Evolutionary conservation across 2,329 filamentous ascomycete genomes (phyloP).

Genomic region (Aciculosporium take): DNA sequence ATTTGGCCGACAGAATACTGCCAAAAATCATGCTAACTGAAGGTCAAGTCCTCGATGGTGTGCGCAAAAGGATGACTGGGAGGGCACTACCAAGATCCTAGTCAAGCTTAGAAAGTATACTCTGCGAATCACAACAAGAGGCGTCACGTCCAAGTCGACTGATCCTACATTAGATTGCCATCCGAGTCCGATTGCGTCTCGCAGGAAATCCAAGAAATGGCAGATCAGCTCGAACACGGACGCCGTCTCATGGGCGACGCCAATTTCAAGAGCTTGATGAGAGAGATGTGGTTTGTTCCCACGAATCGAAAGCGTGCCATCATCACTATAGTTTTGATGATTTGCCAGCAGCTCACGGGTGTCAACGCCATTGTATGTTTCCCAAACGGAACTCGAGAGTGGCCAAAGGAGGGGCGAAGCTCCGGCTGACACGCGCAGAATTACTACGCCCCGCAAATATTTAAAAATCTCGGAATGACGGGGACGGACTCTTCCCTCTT

Average conservation of each 20-base stretch:
- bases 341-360: slow-evolving; percentile 64
- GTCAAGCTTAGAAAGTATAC: slow-evolving; percentile 29
- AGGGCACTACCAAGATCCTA: slow-evolving; percentile 42
- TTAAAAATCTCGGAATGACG: slow-evolving; percentile 47
- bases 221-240: slow-evolving; percentile 47
- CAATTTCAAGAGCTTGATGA: slow-evolving; percentile 40
- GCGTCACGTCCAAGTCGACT: background rate
- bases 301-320: slow-evolving; percentile 50
- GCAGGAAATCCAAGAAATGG: slow-evolving; percentile 46
- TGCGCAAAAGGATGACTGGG: slow-evolving; percentile 54
- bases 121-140: background rate
- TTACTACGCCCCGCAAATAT: slow-evolving; percentile 58
- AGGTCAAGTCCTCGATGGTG: slow-evolving; percentile 50
- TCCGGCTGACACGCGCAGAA: slow-evolving; percentile 22
- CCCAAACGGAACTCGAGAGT: background rate
- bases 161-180: slow-evolving; percentile 29
- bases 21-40: slow-evolving; percentile 4
- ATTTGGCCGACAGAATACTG: no score
- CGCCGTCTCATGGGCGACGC: slow-evolving; percentile 40
- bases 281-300: slow-evolving; percentile 47
- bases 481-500: slow-evolving; percentile 46
- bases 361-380: slow-evolving; percentile 31
- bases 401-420: background rate
- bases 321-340: slow-evolving; percentile 45
- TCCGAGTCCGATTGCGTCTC: slow-evolving; percentile 39